Percentiles rank a stretch among this genome's conserved stretches.
Conservation (phyloP, 192 early-diverging fungal species). For the Coemansia aciculifera region DNA sequence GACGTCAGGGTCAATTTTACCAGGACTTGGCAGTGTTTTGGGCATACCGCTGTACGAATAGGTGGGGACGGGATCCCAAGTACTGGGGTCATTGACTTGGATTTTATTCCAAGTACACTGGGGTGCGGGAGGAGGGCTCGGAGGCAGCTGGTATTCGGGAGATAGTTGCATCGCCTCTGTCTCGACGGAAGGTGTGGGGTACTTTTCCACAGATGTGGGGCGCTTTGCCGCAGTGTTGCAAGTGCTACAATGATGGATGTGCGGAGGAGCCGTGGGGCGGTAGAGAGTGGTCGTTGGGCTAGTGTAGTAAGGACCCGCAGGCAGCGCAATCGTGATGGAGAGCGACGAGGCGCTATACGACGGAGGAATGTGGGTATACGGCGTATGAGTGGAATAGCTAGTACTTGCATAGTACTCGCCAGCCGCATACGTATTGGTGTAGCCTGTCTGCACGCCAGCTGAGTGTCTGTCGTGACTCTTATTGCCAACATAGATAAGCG, state of each 20-base stretch:
- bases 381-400: not conserved
- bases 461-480: not conserved
- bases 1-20: conserved; percentile 57
- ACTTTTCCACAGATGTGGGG: not conserved
- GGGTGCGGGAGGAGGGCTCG: not conserved
- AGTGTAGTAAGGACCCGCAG: not conserved
- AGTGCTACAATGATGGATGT: not conserved
- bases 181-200: not conserved
- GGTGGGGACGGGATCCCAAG: conserved; percentile 5
- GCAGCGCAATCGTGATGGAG: conserved; percentile 1
- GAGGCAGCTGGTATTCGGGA: not conserved
- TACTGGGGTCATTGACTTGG: conserved; percentile 20
- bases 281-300: not conserved
- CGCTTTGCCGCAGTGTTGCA: not conserved
- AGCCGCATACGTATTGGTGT: not conserved
- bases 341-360: not conserved
- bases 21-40: not conserved
- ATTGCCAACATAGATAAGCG: not conserved
- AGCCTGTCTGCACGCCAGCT: not conserved
- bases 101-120: conserved; percentile 17
- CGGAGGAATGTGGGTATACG: not conserved
- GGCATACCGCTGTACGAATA: conserved; percentile 16
- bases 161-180: not conserved
- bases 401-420: not conserved
- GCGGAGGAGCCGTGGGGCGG: not conserved